These are phyloP conservation scores for Myxozyma melibiosi DNA, from an alignment of 805 yeast genomes.

Conservation along the genomic window DNA sequence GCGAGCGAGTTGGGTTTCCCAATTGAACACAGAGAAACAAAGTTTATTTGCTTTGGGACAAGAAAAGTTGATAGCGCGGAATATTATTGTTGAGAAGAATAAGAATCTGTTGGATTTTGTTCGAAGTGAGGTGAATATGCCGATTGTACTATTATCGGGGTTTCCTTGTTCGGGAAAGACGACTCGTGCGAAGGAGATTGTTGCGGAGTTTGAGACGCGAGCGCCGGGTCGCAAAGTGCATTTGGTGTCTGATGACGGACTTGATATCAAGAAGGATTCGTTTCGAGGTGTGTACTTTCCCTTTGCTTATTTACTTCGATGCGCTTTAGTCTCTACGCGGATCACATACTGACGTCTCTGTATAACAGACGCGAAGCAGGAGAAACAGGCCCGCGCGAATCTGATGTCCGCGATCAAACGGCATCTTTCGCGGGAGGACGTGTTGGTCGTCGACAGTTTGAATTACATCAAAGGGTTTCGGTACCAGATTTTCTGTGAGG, in stretches of 20 bases:
- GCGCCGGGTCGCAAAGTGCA: slow-evolving; percentile 63
- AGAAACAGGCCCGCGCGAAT: slow-evolving; percentile 77
- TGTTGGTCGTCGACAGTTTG: slow-evolving; percentile 83
- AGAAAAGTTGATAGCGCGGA: no score
- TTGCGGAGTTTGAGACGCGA: slow-evolving; percentile 51
- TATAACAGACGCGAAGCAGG: slow-evolving; percentile 66
- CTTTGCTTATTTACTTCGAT: not conserved
- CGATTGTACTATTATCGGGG: slow-evolving; percentile 80
- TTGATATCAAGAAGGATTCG: slow-evolving; percentile 68
- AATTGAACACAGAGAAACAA: no score
- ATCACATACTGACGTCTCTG: not conserved
- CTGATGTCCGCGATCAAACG: slow-evolving; percentile 90
- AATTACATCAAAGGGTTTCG: slow-evolving; percentile 94
- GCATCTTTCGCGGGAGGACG: slow-evolving; percentile 63
- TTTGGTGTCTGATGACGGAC: slow-evolving; percentile 73
- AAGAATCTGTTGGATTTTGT: no score
- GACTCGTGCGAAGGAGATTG: slow-evolving; percentile 64
- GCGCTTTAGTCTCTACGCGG: not conserved
- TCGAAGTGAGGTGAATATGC: slow-evolving; percentile 63
- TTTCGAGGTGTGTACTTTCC: slow-evolving; percentile 48
- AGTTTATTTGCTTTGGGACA: no score
- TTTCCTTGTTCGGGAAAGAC: slow-evolving; percentile 85
- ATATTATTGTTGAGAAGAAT: not conserved
- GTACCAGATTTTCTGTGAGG: slow-evolving; percentile 92
- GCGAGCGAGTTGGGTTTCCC: no score